Conservation (phyloP, 2,329 filamentous ascomycete species). For the Ophiostoma sp. region DNA sequence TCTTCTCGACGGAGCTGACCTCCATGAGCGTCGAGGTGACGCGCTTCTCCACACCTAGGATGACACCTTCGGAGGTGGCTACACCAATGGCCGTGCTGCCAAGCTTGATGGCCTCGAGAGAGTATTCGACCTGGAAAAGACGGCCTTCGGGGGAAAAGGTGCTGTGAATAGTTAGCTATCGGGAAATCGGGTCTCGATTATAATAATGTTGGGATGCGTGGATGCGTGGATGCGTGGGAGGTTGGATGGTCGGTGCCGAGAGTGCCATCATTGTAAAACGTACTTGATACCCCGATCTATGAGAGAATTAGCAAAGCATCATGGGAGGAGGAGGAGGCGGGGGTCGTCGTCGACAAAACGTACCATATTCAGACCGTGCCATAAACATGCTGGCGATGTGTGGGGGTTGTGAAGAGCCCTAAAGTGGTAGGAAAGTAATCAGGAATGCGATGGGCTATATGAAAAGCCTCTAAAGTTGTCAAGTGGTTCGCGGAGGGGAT, state of each 20-base stretch:
- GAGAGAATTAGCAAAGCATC: neutral
- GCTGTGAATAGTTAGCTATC: slow-evolving; percentile 43
- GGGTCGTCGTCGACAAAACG: slow-evolving; percentile 30
- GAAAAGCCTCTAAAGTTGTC: slow-evolving; percentile 5
- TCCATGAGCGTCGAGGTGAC: slow-evolving; percentile 96
- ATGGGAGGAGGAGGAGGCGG: slow-evolving; percentile 20
- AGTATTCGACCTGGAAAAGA: slow-evolving; percentile 99
- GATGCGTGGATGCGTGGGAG: neutral
- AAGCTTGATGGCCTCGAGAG: slow-evolving; percentile 98
- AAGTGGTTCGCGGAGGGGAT: neutral
- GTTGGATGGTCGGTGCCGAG: neutral
- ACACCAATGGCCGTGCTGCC: slow-evolving; percentile 97
- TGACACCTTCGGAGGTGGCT: slow-evolving; percentile 88
- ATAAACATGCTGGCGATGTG: slow-evolving; percentile 83
- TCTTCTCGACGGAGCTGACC: slow-evolving; percentile 97
- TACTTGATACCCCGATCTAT: slow-evolving; percentile 97
- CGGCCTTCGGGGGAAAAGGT: slow-evolving; percentile 99
- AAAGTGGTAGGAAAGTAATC: slow-evolving; percentile 15
- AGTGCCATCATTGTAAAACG: neutral
- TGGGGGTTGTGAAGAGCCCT: slow-evolving; percentile 16
- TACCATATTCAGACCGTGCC: slow-evolving; percentile 99
- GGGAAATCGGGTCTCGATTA: neutral
- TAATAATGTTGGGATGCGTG: neutral
- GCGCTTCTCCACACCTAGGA: slow-evolving; percentile 97
- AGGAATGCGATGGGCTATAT: neutral